Evolutionary conservation across 1,284 basidiomycete genomes (phyloP).

Genomic region (Rhodotorula sp.): DNA sequence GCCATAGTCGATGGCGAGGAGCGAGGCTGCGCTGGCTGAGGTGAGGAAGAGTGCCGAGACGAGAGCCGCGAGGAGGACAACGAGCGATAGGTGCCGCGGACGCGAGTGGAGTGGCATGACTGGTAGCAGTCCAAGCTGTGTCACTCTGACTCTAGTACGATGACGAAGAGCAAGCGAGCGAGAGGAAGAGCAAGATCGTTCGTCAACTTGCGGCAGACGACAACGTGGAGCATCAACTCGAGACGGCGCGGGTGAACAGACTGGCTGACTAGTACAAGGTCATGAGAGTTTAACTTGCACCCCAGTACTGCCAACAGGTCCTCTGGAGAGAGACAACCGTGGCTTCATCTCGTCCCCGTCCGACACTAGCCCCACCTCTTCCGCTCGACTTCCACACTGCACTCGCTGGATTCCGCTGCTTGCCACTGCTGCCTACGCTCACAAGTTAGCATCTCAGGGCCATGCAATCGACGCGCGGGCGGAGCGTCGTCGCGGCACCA

Average conservation of each 20-base stretch:
- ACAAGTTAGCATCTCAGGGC: too few relatives aligned
- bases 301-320: too few relatives aligned
- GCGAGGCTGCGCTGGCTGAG: slow-evolving; percentile 47
- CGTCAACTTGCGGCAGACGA: too few relatives aligned
- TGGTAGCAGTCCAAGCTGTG: neutral
- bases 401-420: neutral
- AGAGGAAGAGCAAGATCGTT: neutral
- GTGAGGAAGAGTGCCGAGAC: slow-evolving; percentile 1
- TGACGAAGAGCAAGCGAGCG: neutral
- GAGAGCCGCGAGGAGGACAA: neutral
- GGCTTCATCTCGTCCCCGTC: neutral
- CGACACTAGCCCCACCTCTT: neutral
- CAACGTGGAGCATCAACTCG: neutral
- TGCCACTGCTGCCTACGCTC: neutral
- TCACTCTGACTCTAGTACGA: too few relatives aligned
- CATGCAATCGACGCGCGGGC: slow-evolving; percentile 17
- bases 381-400: neutral
- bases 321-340: too few relatives aligned
- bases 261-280: neutral
- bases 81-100: neutral
- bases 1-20: slow-evolving; percentile 94
- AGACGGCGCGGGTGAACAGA: neutral
- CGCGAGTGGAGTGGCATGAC: neutral
- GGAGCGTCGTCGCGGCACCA: slow-evolving; percentile 5
- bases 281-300: neutral